phyloP scores from a whole-genome alignment of 306 rosid genomes.

The Herpetospermum pedunculosum region DNA sequence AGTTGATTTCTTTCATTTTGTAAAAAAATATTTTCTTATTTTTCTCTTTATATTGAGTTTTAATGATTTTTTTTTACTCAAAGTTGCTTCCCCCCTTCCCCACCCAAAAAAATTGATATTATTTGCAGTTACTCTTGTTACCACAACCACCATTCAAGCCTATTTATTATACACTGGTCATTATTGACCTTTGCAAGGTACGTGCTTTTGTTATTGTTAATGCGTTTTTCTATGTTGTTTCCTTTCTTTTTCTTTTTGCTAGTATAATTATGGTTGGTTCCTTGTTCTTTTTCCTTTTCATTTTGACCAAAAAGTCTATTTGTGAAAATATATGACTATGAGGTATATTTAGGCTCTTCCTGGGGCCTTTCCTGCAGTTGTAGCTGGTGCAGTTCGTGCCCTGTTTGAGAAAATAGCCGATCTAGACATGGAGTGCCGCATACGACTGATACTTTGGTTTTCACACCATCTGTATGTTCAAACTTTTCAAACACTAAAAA shows the following conservation, averaged over 20 bases:
- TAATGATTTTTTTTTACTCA: neutral
- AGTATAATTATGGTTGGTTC: neutral
- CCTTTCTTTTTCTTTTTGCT: neutral
- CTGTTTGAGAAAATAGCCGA: conserved; percentile 89
- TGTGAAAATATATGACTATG: conserved; percentile 18
- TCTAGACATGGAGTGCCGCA: conserved; percentile 97
- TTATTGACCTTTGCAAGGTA: conserved; percentile 98
- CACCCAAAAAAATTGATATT: neutral
- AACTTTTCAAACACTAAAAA: neutral
- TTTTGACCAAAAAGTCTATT: neutral
- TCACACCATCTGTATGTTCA: conserved; percentile 90
- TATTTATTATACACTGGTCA: conserved; percentile 74
- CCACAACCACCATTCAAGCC: conserved; percentile 97
- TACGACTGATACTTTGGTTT: conserved; percentile 94
- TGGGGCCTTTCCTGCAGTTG: conserved; percentile 97
- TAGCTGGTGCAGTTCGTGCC: conserved; percentile 96
- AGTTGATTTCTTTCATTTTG: neutral
- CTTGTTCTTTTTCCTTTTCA: neutral
- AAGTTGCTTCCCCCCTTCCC: neutral
- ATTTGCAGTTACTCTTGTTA: conserved; percentile 76
- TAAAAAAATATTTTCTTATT: neutral
- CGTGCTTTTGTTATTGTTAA: neutral
- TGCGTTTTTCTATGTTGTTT: conserved; percentile 13
- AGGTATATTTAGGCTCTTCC: conserved; percentile 77
- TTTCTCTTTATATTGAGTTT: neutral